These are phyloP conservation scores for Pulveroboletus frians DNA, from an alignment of 768 basidiomycete species.

Conservation along the genomic window DNA sequence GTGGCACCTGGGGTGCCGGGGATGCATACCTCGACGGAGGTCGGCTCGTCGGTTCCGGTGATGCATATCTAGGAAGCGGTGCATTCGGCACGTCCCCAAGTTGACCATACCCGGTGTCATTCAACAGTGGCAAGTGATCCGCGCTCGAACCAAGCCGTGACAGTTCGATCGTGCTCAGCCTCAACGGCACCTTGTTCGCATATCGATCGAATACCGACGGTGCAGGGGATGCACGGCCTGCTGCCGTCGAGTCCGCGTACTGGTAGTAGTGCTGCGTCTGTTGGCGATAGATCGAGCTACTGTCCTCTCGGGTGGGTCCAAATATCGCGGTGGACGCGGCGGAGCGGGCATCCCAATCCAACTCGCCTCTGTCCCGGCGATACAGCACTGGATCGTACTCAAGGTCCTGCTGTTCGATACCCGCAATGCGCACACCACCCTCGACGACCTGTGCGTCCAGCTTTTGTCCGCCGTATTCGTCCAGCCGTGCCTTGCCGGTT, in stretches of 20 bases:
- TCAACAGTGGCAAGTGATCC: conserved; percentile 60
- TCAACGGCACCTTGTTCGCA: conserved; percentile 44
- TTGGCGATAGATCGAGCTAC: conserved; percentile 37
- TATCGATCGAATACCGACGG: conserved; percentile 55
- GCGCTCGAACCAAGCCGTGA: conserved; percentile 44
- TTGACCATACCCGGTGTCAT: conserved; percentile 17
- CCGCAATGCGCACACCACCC: conserved; percentile 80
- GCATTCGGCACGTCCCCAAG: conserved; percentile 10
- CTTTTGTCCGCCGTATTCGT: conserved; percentile 74
- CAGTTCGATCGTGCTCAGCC: conserved; percentile 47
- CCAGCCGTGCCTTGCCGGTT: conserved; percentile 56
- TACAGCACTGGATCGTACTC: conserved; percentile 81
- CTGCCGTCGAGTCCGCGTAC: conserved; percentile 32
- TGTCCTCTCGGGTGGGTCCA: conserved; percentile 33
- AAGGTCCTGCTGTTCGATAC: conserved; percentile 71
- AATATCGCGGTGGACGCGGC: conserved; percentile 57
- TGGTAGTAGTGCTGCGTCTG: conserved; percentile 32
- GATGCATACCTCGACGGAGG: conserved; percentile 29
- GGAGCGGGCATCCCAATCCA: conserved; percentile 84
- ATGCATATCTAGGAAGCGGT: conserved; percentile 26
- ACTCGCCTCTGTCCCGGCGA: conserved; percentile 74
- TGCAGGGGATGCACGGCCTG: conserved; percentile 36
- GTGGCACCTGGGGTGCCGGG: conserved; percentile 26
- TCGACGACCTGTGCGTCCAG: conserved; percentile 70
- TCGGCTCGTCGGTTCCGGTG: conserved; percentile 12